Conservation (phyloP, 2,329 filamentous ascomycete species). For the Aspergillus ochraceus region DNA sequence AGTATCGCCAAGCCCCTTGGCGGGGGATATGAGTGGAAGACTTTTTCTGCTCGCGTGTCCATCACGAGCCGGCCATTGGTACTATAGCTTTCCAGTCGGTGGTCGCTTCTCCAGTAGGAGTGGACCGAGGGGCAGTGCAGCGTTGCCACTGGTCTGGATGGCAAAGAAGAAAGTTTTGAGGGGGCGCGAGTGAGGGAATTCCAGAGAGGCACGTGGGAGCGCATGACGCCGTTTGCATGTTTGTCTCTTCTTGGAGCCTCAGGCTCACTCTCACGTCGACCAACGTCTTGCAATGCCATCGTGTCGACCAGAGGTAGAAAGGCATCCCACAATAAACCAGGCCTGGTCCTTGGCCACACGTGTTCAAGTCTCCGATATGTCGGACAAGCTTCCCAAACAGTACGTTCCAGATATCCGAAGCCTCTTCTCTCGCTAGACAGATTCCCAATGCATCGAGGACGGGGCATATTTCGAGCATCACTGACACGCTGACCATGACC, state of each 20-base stretch:
- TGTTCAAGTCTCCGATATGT: not conserved
- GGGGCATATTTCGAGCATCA: not conserved
- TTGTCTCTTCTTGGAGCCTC: not conserved
- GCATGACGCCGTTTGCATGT: not conserved
- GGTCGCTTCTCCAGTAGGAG: not conserved
- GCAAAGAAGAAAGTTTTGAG: not conserved
- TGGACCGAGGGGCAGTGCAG: not conserved
- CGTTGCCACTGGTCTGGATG: not conserved
- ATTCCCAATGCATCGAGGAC: not conserved
- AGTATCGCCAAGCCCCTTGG: not conserved
- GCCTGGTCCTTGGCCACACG: not conserved
- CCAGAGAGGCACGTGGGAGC: not conserved
- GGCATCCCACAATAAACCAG: too few relatives aligned
- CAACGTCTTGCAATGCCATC: too few relatives aligned
- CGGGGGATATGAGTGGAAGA: not conserved
- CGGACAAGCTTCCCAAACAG: not conserved
- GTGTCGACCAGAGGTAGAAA: too few relatives aligned
- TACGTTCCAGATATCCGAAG: not conserved
- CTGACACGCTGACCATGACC: not conserved
- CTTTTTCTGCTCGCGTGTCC: not conserved
- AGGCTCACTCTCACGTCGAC: not conserved
- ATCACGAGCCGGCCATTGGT: too few relatives aligned
- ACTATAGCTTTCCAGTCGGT: too few relatives aligned
- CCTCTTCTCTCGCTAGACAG: not conserved
- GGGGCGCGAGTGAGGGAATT: not conserved